Conservation (phyloP, 352 stramenopile genomes). For the Pythium brassicae region DNA sequence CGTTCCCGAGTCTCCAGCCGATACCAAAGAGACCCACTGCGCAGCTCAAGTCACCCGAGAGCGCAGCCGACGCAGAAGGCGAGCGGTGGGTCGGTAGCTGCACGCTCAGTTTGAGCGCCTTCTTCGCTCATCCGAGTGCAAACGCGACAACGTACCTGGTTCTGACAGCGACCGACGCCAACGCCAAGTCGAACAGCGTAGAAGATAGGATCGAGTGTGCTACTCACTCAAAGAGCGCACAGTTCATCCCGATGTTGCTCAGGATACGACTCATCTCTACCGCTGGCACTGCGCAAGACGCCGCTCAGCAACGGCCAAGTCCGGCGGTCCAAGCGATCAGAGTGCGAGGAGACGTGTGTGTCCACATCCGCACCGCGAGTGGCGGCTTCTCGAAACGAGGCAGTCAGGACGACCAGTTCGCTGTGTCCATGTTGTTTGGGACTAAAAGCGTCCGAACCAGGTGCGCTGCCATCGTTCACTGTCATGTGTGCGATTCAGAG, state of each 20-base stretch:
- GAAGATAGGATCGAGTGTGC: neutral
- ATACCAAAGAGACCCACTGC: neutral
- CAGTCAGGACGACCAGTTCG: neutral
- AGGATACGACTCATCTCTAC: constrained; percentile 1
- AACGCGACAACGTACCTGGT: neutral
- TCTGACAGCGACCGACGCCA: neutral
- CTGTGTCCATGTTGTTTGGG: constrained; percentile 1
- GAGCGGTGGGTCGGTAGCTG: neutral
- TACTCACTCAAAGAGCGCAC: too few relatives aligned
- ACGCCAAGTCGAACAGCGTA: too few relatives aligned
- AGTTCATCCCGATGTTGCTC: constrained; percentile 6
- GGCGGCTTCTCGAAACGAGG: constrained; percentile 3
- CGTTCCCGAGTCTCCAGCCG: neutral
- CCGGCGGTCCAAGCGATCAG: neutral
- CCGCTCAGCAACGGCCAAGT: neutral
- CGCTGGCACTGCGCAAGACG: neutral
- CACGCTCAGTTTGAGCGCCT: constrained; percentile 4
- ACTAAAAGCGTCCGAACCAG: constrained; percentile 1
- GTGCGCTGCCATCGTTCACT: neutral
- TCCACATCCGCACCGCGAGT: constrained; percentile 3
- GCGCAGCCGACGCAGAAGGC: neutral
- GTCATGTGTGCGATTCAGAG: neutral
- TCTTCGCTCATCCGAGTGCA: constrained; percentile 1
- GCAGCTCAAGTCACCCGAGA: neutral
- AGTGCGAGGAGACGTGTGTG: constrained; percentile 3